Base-by-base conservation (phyloP, 805 yeast species). In the Nakazawaea molendinolei region DNA sequence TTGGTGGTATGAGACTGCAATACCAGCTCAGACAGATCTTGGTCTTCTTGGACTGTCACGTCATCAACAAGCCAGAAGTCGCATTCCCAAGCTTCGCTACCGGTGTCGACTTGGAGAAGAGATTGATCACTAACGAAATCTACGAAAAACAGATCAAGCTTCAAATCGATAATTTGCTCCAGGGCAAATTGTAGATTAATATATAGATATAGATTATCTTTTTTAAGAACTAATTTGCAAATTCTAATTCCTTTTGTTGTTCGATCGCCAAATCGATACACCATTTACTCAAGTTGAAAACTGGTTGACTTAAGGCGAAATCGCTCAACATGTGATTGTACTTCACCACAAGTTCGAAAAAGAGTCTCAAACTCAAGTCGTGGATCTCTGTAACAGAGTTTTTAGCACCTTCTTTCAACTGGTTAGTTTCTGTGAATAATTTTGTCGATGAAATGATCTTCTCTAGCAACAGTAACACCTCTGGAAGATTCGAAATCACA, bases 231-330 rank as follows among this genome's bases (percentile, higher is more conserved):
- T 23, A 17, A 20, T 18, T 15, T 23, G 17, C 21, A 25, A 34
- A 23, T 29, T 39, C 38, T 27, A 44, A 44, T 37, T 57, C 57
- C 36, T 54, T 60, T 41, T 63, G 65, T 39, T 72, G 74, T 13
- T 74, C 76, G 36, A 74, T 61, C 12, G 80, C 80, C 21, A 69
- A 69, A 45, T 80, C 87, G 38, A 79, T 67, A 19, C 82, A 82
- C 79, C 85, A 76, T 49, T 79, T 78, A 13, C 86, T 86, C 43
- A 81, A 61, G 43, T 73, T 74, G 48, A 74, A 74, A 5, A 82
- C 83, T 31, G 75, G 74, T 3, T 80, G 73, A 34, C 74, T 67
- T 29, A 83, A 59, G 18, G 74, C 66, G 44, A 82, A 68, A 47
- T 80, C 87, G 50, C 79, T 79, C 41, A 83, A 56, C 31, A 75